Evolutionary conservation across 2,329 filamentous ascomycete genomes (phyloP), one percentile per base, ranked within the genome.

Genomic region (Penicillium paneum): DNA sequence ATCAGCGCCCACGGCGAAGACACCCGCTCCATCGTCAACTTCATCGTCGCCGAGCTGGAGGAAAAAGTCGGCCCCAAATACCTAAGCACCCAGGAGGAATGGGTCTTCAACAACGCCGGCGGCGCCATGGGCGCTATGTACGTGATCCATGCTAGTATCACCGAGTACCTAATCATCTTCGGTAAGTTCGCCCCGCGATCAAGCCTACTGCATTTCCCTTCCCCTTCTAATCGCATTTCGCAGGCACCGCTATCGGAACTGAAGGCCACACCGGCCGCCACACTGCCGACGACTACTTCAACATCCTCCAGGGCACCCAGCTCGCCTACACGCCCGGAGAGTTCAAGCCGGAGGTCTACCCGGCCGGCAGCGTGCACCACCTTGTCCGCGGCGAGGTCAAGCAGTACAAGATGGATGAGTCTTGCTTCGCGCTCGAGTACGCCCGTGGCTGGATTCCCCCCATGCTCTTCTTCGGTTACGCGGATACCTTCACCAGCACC

Each of bases 121-220:
- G 91, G 91, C 60, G 90, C 90, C 49, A 96, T 95, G 91, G 91
- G 91, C 52, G 89, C 83, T 67, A 94, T 95, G 91, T 91, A 90
- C 73, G 86, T 95, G 61, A 87, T 95, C 66, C 91, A 95, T 71
- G 89, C 90, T 56, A 92, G 88, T 88, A 80, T 96, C 58, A 95
- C 91, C 19, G 91, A 96, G 74, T 95, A 95, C 76, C 79, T 95
- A 63, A 94, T 95, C 72, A 86, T 95, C 76, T 95, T 94, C 72
- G 90, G 90, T 71, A 49, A 57, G 60, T 60, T 24, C 24, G 26
- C 21, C 19, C 41, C 15, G 8, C 39, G 19, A 19, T 35, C 6
- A 7, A 17, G 13, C 13, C 39, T 21, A 28, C 5, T 6, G 7
- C 2, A 8, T 32, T 13, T 19, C n/a, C 2, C n/a, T 24, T n/a